These are phyloP conservation scores for Aspergillus campestris DNA, from an alignment of 495 filamentous ascomycete genomes.

Conservation along the genomic window DNA sequence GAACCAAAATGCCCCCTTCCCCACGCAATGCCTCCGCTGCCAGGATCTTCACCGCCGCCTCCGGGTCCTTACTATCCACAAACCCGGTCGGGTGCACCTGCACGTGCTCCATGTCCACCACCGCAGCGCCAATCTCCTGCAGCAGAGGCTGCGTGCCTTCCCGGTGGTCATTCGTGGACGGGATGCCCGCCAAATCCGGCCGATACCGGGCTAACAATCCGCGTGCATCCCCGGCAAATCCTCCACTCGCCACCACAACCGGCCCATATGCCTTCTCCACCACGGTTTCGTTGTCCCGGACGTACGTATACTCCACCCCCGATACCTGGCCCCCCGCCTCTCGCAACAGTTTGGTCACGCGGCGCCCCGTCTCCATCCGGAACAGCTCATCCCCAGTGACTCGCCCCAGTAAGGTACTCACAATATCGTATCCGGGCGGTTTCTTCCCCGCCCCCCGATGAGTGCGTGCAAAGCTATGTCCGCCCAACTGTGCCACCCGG, in stretches of 20 bases:
- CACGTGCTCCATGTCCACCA: slow-evolving; percentile 51
- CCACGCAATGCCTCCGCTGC: slow-evolving; percentile 51
- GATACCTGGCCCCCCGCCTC: slow-evolving; percentile 8
- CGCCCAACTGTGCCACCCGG: slow-evolving; percentile 45
- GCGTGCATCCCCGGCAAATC: slow-evolving; percentile 49
- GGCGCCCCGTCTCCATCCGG: slow-evolving; percentile 31
- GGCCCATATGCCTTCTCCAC: slow-evolving; percentile 33
- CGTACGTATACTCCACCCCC: slow-evolving; percentile 11
- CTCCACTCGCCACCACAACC: slow-evolving; percentile 49
- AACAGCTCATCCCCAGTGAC: slow-evolving; percentile 36
- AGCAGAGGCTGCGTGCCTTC: slow-evolving; percentile 43
- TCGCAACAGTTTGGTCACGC: slow-evolving; percentile 37
- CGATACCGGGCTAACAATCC: slow-evolving; percentile 45
- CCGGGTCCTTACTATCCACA: slow-evolving; percentile 37
- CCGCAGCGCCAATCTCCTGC: slow-evolving; percentile 33
- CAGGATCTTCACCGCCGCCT: slow-evolving; percentile 44
- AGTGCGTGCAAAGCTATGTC: slow-evolving; percentile 44
- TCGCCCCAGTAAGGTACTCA: slow-evolving; percentile 37
- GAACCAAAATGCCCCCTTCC: slow-evolving; percentile 45
- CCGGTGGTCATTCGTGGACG: slow-evolving; percentile 51
- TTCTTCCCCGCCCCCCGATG: slow-evolving; percentile 41
- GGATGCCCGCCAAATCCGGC: slow-evolving; percentile 46
- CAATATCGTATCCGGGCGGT: slow-evolving; percentile 47
- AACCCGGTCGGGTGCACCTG: slow-evolving; percentile 49
- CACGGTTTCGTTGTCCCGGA: slow-evolving; percentile 16